A percentile compares a stretch with the other conserved stretches of the same genome.
Evolutionary conservation across 495 filamentous ascomycete species (phyloP).

Genomic region (Bacidia rubella): DNA sequence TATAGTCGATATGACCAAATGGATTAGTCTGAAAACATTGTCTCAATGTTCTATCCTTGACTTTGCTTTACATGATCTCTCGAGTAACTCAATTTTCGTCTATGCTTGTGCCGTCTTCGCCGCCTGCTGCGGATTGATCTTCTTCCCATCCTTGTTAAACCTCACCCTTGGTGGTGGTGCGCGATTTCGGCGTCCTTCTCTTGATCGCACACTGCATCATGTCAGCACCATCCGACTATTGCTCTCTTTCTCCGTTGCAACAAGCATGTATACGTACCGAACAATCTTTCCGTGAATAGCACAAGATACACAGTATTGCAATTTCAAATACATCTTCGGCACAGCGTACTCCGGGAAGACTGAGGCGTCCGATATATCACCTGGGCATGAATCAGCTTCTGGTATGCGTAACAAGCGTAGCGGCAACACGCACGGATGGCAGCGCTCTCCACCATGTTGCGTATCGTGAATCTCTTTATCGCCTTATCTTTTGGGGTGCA

Average conservation of each 20-base stretch:
- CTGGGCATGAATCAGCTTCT: conserved; percentile 30
- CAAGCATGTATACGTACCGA: conserved; percentile 50
- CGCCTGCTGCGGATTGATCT: conserved; percentile 85
- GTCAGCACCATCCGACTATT: neutral
- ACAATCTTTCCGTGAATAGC: conserved; percentile 99
- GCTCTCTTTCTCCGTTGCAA: neutral
- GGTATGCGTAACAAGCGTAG: neutral
- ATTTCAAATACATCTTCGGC: conserved; percentile 99
- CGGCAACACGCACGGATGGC: conserved; percentile 87
- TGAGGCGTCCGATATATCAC: conserved; percentile 99
- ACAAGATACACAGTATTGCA: conserved; percentile 99
- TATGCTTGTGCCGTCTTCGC: conserved; percentile 45
- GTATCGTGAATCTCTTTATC: conserved; percentile 99
- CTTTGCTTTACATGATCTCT: neutral
- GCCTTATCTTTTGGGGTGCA: conserved; percentile 99
- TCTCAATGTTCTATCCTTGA: too few relatives aligned
- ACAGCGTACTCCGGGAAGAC: conserved; percentile 98
- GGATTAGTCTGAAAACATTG: too few relatives aligned
- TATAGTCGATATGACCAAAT: too few relatives aligned
- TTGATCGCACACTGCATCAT: conserved; percentile 96
- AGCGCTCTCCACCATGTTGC: conserved; percentile 99
- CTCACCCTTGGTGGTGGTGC: conserved; percentile 91
- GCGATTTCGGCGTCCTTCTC: conserved; percentile 95
- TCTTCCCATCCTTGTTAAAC: conserved; percentile 99
- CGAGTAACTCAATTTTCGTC: neutral